Conservation (phyloP, 179 eudicot species). For the Spinacia oleracea region DNA sequence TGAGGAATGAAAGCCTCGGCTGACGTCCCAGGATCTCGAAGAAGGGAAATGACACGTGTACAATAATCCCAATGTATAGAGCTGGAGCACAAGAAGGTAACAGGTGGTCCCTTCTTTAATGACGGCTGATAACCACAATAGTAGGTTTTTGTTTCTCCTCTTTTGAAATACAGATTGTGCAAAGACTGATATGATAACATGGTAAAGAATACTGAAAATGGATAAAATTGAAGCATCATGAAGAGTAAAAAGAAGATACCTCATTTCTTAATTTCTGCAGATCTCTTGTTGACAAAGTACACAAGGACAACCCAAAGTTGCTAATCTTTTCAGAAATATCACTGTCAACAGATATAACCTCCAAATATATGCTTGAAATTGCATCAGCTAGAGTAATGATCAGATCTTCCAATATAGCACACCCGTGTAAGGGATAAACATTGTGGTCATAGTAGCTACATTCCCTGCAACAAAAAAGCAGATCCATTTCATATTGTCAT, state of each 20-base stretch:
- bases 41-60: neutral
- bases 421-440: slow-evolving; percentile 59
- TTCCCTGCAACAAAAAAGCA: slow-evolving; percentile 48
- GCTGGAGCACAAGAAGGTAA: neutral
- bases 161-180: neutral
- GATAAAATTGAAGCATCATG: slow-evolving; percentile 7
- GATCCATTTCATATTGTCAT: neutral
- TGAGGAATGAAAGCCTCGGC: neutral
- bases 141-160: neutral
- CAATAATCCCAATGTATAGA: neutral
- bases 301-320: slow-evolving; percentile 65
- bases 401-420: slow-evolving; percentile 81
- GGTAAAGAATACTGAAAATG: neutral
- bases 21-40: neutral
- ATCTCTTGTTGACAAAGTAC: slow-evolving; percentile 81
- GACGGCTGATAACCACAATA: neutral
- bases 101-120: neutral
- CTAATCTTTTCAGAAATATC: slow-evolving; percentile 64
- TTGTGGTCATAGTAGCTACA: slow-evolving; percentile 57
- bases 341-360: slow-evolving; percentile 82
- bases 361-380: slow-evolving; percentile 82
- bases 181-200: neutral
- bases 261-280: slow-evolving; percentile 92
- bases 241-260: slow-evolving; percentile 38
- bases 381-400: slow-evolving; percentile 84